phyloP scores from a whole-genome alignment of 1,284 basidiomycete genomes.

The Stygiomarasmius scandens region DNA sequence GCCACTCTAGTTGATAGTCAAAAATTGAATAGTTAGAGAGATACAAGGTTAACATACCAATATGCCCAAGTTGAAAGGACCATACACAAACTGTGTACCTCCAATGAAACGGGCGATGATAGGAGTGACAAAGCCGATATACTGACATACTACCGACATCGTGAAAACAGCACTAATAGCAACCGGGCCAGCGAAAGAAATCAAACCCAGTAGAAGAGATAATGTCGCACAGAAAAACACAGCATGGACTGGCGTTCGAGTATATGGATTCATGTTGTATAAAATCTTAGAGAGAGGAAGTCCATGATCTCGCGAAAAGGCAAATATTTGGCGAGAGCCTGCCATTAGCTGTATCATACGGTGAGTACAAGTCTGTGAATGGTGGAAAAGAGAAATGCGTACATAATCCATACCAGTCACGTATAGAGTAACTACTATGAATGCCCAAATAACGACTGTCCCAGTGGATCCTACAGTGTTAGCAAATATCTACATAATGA shows the following conservation, averaged over 20 bases:
- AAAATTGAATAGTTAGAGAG: neutral
- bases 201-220: conserved; percentile 10
- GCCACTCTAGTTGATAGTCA: conserved; percentile 16
- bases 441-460: conserved; percentile 13
- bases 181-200: conserved; percentile 13
- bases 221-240: conserved; percentile 10
- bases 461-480: conserved; percentile 11
- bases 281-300: conserved; percentile 9
- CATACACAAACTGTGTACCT: conserved; percentile 16
- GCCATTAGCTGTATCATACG: conserved; percentile 8
- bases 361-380: neutral
- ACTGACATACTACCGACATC: conserved; percentile 15
- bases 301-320: conserved; percentile 11
- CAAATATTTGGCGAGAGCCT: conserved; percentile 15
- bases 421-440: conserved; percentile 12
- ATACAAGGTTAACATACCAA: conserved; percentile 15
- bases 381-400: neutral
- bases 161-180: conserved; percentile 15
- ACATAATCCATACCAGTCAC: conserved; percentile 13
- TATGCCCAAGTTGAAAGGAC: conserved; percentile 22
- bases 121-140: conserved; percentile 14
- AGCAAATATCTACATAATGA: conserved; percentile 6
- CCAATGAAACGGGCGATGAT: conserved; percentile 13
- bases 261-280: conserved; percentile 10
- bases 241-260: conserved; percentile 9